Conservation (phyloP, 2,329 filamentous ascomycete species). For the Fusarium sulawesiense region DNA sequence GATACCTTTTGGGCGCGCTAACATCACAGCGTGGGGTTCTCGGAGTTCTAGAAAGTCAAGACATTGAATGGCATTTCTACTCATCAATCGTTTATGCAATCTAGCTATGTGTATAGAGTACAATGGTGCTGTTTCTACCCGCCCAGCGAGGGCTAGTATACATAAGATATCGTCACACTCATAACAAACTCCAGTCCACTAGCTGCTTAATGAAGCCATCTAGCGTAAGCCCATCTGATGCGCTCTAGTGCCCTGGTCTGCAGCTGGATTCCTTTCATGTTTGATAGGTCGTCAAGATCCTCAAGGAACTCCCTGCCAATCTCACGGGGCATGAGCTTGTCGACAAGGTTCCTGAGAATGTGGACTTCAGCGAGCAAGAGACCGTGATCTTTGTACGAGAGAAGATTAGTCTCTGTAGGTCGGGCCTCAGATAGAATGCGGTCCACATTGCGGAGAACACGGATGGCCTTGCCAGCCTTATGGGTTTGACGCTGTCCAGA, state of each 20-base stretch:
- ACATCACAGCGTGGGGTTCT: not conserved
- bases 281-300: constrained; percentile 86
- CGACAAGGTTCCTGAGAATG: constrained; percentile 73
- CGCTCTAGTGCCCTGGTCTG: constrained; percentile 84
- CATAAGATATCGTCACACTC: constrained; percentile 10
- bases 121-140: constrained; percentile 22
- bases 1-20: too few relatives aligned
- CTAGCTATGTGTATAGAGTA: constrained; percentile 26
- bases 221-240: constrained; percentile 89
- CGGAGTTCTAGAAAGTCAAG: not conserved
- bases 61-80: constrained; percentile 10
- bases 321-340: constrained; percentile 74
- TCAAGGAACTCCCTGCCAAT: constrained; percentile 87
- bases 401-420: constrained; percentile 76
- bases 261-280: constrained; percentile 80
- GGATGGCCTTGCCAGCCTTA: constrained; percentile 76
- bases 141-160: constrained; percentile 29
- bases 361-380: constrained; percentile 91
- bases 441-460: constrained; percentile 88
- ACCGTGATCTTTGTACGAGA: constrained; percentile 93
- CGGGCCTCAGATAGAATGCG: constrained; percentile 77
- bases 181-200: not conserved
- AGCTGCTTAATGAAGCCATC: constrained; percentile 64
- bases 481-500: constrained; percentile 73
- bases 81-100: constrained; percentile 32